Base-by-base conservation (phyloP, 2,329 filamentous ascomycete genomes). In the Colletotrichum eleusines region DNA sequence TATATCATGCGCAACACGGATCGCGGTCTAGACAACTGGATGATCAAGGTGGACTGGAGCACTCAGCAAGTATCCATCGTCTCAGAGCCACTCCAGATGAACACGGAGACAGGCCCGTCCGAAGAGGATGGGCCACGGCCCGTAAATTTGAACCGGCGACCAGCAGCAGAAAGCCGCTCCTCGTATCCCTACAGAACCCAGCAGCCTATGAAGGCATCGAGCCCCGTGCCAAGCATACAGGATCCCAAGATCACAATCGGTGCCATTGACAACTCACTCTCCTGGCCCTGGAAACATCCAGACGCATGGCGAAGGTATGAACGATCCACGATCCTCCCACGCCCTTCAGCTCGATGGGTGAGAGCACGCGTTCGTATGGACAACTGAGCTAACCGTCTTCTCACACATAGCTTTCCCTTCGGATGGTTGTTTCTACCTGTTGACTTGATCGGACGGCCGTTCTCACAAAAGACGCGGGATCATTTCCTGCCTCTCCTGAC, bases 1-100 rank as follows among this genome's bases (percentile, higher is more conserved):
- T 99, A 99, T 79, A 97, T 99, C 73, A 99, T 99, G 96, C 90
- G 96, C 69, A 99, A 99, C 78, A 99, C 96, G 1, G 96, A 99
- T 80, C 89, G 96, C 81, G 96, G 96, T 1, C 85, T 98, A 67
- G 96, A 99, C 80, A 99, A 99, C 76, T 99, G 96, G 96, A 99
- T 99, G 96, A 94, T 99, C 78, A 96, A 94, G 80, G 93, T 99
- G 40, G 95, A 99, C 80, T 94, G 91, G 87, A 89, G 94, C 75
- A 90, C 88, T 3, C 90, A 96, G 77, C 89, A 92, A 76, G 95
- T 96, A 16, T 94, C 92, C 9, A 94, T 99, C 74, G 91, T 92
- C 20, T 94, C 94, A 0, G 94, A 98, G 71, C 94, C 95, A 14
- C 83, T 88, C 54, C 87, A 88, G 35, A 81, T 97, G 85, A 77